A percentile compares a stretch with the other conserved stretches of the same genome.
Evolutionary conservation across 495 filamentous ascomycete species (phyloP).

Genomic region (Lasiosphaeria hispida): DNA sequence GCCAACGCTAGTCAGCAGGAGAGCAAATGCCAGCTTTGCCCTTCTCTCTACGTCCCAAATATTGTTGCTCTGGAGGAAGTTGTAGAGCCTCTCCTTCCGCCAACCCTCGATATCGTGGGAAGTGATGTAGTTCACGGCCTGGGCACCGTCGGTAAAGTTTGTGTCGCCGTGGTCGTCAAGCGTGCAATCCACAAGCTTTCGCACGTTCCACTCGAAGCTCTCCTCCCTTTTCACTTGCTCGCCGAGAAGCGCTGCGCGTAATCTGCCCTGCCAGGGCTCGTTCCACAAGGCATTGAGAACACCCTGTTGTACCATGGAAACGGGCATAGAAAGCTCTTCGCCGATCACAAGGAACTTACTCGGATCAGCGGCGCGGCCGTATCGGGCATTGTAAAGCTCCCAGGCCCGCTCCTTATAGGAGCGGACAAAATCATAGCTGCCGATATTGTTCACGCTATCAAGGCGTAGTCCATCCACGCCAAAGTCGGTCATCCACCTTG

Average conservation of each 20-base stretch:
- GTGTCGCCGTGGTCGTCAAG: constrained; percentile 22
- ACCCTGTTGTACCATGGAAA: constrained; percentile 22
- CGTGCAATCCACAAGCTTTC: constrained; percentile 28
- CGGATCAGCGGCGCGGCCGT: constrained; percentile 11
- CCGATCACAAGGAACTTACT: constrained; percentile 34
- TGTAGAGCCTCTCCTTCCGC: constrained; percentile 31
- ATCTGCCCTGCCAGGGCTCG: constrained; percentile 26
- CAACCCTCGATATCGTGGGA: constrained; percentile 33
- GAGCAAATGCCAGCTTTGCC: constrained; percentile 29
- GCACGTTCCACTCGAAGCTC: constrained; percentile 32
- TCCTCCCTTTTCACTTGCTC: constrained; percentile 9
- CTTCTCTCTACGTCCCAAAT: constrained; percentile 25
- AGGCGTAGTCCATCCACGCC: constrained; percentile 32
- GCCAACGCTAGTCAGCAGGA: constrained; percentile 33
- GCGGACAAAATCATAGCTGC: constrained; percentile 32
- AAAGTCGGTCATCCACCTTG: constrained; percentile 34
- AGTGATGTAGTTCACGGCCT: constrained; percentile 36
- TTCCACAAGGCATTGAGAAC: constrained; percentile 33
- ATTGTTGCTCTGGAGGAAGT: constrained; percentile 24
- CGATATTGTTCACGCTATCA: constrained; percentile 35
- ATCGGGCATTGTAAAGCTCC: constrained; percentile 21
- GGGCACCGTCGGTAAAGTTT: constrained; percentile 26
- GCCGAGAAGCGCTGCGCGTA: constrained; percentile 26
- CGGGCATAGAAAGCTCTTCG: constrained; percentile 31
- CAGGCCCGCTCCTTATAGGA: constrained; percentile 29